Evolutionary conservation across 2,329 filamentous ascomycete species (phyloP), one percentile per base, ranked within the genome.

Genomic region (Aplosporella prunicola): DNA sequence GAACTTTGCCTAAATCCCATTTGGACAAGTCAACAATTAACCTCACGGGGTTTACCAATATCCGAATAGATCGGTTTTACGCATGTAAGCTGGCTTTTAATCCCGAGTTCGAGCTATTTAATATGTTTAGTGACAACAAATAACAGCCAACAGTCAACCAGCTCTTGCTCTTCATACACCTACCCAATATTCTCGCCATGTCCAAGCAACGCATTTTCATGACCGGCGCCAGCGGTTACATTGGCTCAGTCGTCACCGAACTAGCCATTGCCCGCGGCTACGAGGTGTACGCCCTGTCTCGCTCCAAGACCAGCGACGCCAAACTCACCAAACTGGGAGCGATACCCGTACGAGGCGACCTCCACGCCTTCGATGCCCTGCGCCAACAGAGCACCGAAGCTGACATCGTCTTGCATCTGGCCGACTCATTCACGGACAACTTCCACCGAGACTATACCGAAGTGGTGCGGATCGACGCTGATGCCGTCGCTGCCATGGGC

Each of bases 361-460:
- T 70, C 3, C 11, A 11, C 31, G 49, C 58, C 8, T 52, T 61
- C 25, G 57, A 62, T 15, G 43, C 63, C 2, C 54, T 71, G 4
- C 52, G 51, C 2, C 20, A 42, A 10, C 60, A 67, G 44, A 56
- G 57, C 31, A 43, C 53, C n/a, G 41, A 49, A 8, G 63, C 64
- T 5, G 64, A 70, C 38, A 47, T 55, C n/a, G 60, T 70, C 5
- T 47, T 70, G 4, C 62, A 65, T 42, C 53, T 69, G 5, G 67
- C 58, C 13, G 46, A 45, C 38, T 10, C 41, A 2, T 53, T 58
- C 32, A 44, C 52, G 28, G 50, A 52, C 45, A 42, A 47, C 24
- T 46, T 47, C 29, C 37, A 27, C 20, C 17, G 44, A 20, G 31
- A 46, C 23, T 57, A 56, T 35, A 46, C 50, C 3, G 39, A 48